Evolutionary conservation across 1,284 basidiomycete genomes (phyloP), one percentile per base, ranked within the genome.

Genomic region (Phaffia rhodozyma): DNA sequence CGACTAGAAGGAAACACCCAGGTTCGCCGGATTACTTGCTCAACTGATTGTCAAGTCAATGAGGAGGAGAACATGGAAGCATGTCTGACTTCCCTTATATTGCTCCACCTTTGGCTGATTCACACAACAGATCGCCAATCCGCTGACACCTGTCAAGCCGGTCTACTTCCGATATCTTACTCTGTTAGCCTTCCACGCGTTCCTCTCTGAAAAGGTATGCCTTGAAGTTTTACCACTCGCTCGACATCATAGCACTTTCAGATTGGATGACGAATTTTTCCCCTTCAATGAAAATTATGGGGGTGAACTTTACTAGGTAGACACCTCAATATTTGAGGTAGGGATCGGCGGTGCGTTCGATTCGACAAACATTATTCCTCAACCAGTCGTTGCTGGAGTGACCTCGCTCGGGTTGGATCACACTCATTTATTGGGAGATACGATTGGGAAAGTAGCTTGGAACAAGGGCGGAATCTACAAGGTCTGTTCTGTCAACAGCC

Each of bases 381-480:
- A 82, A 66, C 96, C 96, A 0, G 74, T 93, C 25, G 88, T 89
- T 5, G 90, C 93, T 0, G 96, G 92, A 7, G 81, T 98, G 51
- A 89, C 91, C 7, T 83, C 91, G 13, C 81, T 98, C 6, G 96
- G 96, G 0, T 81, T 98, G 66, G 96, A 98, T 72, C 96, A 99
- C 76, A 85, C 89, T n/a, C 79, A 82, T 65, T 83, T 97, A 23
- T 81, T 99, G 0, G 96, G 96, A 2, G 87, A 87, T 72, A 97
- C 93, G 0, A 77, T 98, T 13, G 77, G 81, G 63, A 88, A 94
- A 71, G 98, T 99, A 68, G 91, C 93, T 1, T 84, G 82, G 79
- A 96, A 98, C 73, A 99, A 99, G 74, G 91, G 87, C 30, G 96
- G 96, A 1, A 98, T 99, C 62, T 98, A 88, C 78, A 99, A 99